Base-by-base conservation (phyloP, 2,329 filamentous ascomycete species). In the Thermoascus crustaceus region DNA sequence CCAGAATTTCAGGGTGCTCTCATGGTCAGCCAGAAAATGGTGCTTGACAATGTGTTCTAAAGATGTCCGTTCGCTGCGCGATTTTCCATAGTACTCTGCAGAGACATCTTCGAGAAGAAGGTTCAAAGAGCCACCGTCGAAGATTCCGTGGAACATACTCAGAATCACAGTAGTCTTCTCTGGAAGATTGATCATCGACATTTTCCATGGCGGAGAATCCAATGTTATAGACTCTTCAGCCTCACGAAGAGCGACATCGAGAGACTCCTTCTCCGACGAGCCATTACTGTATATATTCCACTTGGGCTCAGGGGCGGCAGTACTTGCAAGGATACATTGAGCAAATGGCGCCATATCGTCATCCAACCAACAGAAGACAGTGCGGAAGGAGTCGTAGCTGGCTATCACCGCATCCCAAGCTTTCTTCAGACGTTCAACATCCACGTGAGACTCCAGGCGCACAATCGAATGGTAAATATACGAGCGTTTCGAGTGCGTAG, bases 91-190 rank as follows among this genome's bases (percentile, higher is more conserved):
- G 16, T 54, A 54, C 9, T 34, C 41, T 5, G 39, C 42, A 30
- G 42, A 35, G 10, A 61, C 53, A 31, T 62, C 58, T 16, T 49
- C 40, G 5, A 60, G 42, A 4, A 62, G 52, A 4, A 59, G 41
- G 30, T 59, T 47, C 24, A 58, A 29, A 1, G 58, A 61, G 3
- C 53, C 57, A 27, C 58, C 59, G 29, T 62, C 58, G 29, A 58
- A 60, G 9, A 62, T 53, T 16, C 57, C 59, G 40, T 62, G 59
- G 13, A 59, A 57, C 39, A 61, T 52, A 42, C 56, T 54, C 18
- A 60, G 39, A n/a, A 58, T 35, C 7, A 60, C 29, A 4, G 46
- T 19, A 0, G 37, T 34, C 2, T 32, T 22, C 9, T 25, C n/a
- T 2, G 26, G 19, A 1, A 40, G 35, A 17, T 35, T 30, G 4